Percentiles rank a stretch among this genome's conserved stretches.
Conservation (phyloP, 2,329 filamentous ascomycete species). For the Alternaria dauci region DNA sequence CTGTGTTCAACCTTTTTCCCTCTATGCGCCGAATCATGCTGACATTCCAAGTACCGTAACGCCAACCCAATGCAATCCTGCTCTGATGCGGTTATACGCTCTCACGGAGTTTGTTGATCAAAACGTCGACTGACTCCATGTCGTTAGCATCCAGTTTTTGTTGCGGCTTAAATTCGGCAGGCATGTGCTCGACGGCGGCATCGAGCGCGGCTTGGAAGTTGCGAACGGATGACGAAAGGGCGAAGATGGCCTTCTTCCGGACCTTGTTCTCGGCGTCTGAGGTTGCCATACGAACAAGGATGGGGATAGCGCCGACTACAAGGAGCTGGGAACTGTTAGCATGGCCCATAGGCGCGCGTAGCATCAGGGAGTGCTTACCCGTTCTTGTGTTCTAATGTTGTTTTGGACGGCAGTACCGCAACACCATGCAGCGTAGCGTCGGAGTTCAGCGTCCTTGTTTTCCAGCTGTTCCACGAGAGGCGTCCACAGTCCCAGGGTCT, state of each 20-base stretch:
- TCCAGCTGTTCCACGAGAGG: slow-evolving; percentile 76
- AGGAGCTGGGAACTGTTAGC: slow-evolving; percentile 56
- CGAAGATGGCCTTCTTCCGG: slow-evolving; percentile 87
- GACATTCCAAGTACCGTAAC: slow-evolving; percentile 32
- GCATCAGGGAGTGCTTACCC: slow-evolving; percentile 52
- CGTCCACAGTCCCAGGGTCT: slow-evolving; percentile 79
- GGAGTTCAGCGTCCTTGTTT: slow-evolving; percentile 73
- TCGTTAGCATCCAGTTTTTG: slow-evolving; percentile 78
- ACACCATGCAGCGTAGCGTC: slow-evolving; percentile 92
- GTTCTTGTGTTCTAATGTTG: slow-evolving; percentile 85
- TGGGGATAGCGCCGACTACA: slow-evolving; percentile 71
- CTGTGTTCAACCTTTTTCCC: background rate
- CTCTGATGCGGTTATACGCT: slow-evolving; percentile 22
- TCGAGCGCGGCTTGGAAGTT: slow-evolving; percentile 85
- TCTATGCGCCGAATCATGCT: slow-evolving; percentile 29
- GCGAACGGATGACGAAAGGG: slow-evolving; percentile 82
- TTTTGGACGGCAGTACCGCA: slow-evolving; percentile 96
- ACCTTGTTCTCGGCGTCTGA: slow-evolving; percentile 69
- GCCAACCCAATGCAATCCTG: slow-evolving; percentile 32
- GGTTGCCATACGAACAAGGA: slow-evolving; percentile 71
- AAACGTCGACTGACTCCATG: slow-evolving; percentile 83
- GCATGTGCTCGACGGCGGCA: slow-evolving; percentile 71
- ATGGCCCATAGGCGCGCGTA: background rate
- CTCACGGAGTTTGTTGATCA: slow-evolving; percentile 70
- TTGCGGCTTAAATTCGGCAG: slow-evolving; percentile 65